Conservation (phyloP, 1,139 yeast species). For the Candida labiduridarum region DNA sequence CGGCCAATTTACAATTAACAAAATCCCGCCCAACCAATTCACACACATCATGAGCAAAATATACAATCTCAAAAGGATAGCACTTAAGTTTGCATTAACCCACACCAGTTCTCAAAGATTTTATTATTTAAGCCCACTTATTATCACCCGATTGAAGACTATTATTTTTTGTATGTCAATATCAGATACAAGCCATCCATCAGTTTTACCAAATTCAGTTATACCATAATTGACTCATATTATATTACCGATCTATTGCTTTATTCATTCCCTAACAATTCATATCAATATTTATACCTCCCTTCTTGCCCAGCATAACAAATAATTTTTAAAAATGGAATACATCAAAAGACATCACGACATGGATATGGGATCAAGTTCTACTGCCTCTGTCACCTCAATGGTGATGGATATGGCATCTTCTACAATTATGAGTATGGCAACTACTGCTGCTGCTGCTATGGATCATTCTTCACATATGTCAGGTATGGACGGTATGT, state of each 20-base stretch:
- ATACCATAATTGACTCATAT: no score
- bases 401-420: conserved; percentile 12
- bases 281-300: background rate
- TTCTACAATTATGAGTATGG: conserved; percentile 15
- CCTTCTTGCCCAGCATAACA: background rate
- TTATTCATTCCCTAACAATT: background rate
- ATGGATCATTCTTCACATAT: background rate
- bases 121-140: no score
- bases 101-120: no score
- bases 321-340: background rate
- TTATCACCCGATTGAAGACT: no score
- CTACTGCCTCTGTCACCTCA: conserved; percentile 3
- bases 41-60: no score
- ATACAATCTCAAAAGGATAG: background rate
- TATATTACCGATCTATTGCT: background rate
- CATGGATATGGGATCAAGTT: conserved; percentile 4
- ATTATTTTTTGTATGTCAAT: no score
- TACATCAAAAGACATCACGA: conserved; percentile 3
- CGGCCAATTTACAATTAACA: no score
- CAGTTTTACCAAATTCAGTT: no score
- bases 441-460: background rate
- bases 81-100: no score
- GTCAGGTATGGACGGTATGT: conserved; percentile 15
- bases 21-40: no score
- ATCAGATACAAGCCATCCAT: no score